Conservation (phyloP, 495 filamentous ascomycete species). For the Tuber brumale region DNA sequence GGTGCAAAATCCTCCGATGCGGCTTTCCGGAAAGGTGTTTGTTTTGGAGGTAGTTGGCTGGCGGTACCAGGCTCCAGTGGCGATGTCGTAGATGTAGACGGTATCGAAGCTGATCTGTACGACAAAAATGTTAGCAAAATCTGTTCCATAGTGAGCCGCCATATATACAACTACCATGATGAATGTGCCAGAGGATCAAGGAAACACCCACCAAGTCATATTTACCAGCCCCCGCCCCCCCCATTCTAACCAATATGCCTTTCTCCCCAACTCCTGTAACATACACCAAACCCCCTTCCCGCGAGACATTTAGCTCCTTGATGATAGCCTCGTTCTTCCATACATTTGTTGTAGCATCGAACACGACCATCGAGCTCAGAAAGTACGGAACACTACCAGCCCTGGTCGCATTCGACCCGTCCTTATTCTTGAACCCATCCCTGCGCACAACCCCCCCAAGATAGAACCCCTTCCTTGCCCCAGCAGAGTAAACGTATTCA, state of each 20-base stretch:
- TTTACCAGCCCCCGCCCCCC: conserved; percentile 41
- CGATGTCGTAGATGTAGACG: neutral
- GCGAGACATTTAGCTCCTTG: neutral
- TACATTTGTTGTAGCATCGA: neutral
- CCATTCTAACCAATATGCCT: conserved; percentile 45
- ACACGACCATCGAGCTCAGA: neutral
- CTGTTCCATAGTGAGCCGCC: neutral
- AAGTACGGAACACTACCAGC: neutral
- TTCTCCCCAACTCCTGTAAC: conserved; percentile 40
- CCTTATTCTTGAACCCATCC: neutral
- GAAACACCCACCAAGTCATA: neutral
- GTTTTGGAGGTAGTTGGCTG: neutral
- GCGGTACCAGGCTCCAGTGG: neutral
- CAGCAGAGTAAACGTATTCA: neutral
- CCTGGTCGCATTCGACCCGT: neutral
- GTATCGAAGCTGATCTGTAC: neutral
- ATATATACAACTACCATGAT: neutral
- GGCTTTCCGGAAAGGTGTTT: neutral
- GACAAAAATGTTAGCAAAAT: neutral
- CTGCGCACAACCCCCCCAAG: neutral
- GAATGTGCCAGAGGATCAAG: neutral
- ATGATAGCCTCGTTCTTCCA: neutral
- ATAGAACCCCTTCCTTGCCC: neutral
- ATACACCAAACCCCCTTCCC: conserved; percentile 38
- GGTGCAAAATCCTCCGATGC: neutral